Percentiles rank a stretch among this genome's conserved stretches.
Conservation (phyloP, 805 yeast species). For the Candida cerambycidarum region DNA sequence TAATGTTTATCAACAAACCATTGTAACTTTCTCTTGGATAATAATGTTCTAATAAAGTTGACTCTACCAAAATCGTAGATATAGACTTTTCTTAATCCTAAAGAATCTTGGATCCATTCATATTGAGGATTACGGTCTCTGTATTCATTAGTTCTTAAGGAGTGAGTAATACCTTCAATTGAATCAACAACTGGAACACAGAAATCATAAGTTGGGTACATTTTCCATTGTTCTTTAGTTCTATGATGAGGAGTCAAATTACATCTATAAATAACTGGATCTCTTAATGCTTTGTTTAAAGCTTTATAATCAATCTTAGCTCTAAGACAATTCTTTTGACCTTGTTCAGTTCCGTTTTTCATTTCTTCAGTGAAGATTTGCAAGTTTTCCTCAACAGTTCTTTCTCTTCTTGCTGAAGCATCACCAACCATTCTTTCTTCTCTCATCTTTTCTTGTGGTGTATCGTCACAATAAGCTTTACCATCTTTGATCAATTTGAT, state of each 20-base stretch:
- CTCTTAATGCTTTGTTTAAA: constrained; percentile 92
- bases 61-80: constrained; percentile 98
- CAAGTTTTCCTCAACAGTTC: constrained; percentile 90
- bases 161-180: constrained; percentile 95
- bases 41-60: constrained; percentile 91
- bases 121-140: constrained; percentile 98
- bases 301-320: constrained; percentile 94
- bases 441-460: constrained; percentile 93
- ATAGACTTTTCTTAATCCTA: constrained; percentile 85
- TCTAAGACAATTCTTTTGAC: constrained; percentile 88
- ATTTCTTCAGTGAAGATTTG: constrained; percentile 83
- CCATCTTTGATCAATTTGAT: constrained; percentile 89
- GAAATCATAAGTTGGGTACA: constrained; percentile 98
- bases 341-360: constrained; percentile 92
- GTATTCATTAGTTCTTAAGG: constrained; percentile 96
- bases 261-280: constrained; percentile 97
- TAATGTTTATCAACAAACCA: constrained; percentile 95
- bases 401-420: constrained; percentile 87
- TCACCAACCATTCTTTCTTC: constrained; percentile 98
- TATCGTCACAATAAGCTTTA: constrained; percentile 96
- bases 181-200: constrained; percentile 97
- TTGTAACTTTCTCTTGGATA: constrained; percentile 96
- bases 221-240: constrained; percentile 90
- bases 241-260: constrained; percentile 97
- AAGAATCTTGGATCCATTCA: constrained; percentile 88